Conservation (phyloP, 106 monocot species). For the Allium fistulosum region DNA sequence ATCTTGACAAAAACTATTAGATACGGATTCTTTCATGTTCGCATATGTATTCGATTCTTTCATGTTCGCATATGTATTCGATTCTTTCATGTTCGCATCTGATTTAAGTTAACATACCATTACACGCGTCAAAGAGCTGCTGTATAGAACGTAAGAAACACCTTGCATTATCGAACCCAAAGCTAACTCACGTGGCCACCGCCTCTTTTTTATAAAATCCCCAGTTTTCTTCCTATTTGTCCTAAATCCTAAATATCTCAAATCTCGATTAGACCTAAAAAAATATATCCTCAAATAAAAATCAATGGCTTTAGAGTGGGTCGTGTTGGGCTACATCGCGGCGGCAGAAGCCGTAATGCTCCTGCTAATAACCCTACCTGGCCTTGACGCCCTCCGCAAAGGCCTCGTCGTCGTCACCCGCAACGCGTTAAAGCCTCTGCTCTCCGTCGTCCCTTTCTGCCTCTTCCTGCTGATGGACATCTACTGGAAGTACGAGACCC, state of each 20-base stretch:
- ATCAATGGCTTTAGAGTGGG: slow-evolving; percentile 81
- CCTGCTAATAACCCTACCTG: slow-evolving; percentile 65
- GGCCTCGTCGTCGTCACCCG: slow-evolving; percentile 49
- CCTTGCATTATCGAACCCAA: too few relatives aligned
- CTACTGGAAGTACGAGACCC: slow-evolving; percentile 89
- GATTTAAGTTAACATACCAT: too few relatives aligned
- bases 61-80: too few relatives aligned
- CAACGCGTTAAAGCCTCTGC: slow-evolving; percentile 60
- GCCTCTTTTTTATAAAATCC: too few relatives aligned
- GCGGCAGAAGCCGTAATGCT: slow-evolving; percentile 83
- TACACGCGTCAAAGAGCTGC: too few relatives aligned
- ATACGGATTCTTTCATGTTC: too few relatives aligned
- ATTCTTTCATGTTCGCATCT: too few relatives aligned
- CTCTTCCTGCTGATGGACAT: slow-evolving; percentile 73
- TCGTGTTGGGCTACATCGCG: slow-evolving; percentile 70
- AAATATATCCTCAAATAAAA: background rate
- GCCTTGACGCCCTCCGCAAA: slow-evolving; percentile 48
- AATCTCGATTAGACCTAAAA: background rate
- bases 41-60: too few relatives aligned
- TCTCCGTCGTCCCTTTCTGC: slow-evolving; percentile 73
- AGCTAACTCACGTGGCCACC: too few relatives aligned
- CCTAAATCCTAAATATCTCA: background rate
- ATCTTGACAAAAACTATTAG: too few relatives aligned
- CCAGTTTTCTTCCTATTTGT: too few relatives aligned
- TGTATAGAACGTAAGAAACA: too few relatives aligned